Conservation (phyloP, 805 yeast species). For the Hanseniaspora guilliermondii region DNA sequence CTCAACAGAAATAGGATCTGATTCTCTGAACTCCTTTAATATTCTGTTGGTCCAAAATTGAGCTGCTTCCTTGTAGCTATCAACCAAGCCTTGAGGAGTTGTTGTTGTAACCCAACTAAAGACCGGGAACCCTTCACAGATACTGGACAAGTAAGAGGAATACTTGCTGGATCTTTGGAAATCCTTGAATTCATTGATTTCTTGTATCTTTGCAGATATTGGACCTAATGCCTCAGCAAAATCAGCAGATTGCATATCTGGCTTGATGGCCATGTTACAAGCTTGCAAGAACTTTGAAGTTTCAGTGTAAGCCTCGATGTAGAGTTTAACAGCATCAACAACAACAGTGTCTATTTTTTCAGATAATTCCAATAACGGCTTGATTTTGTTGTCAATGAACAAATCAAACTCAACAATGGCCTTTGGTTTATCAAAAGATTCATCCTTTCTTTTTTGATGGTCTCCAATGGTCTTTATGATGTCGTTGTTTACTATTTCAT, state of each 20-base stretch:
- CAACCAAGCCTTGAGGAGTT: constrained; percentile 62
- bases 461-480: not conserved
- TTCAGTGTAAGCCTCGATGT: constrained; percentile 41
- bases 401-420: constrained; percentile 42
- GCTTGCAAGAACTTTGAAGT: constrained; percentile 50
- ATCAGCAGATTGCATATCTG: constrained; percentile 43
- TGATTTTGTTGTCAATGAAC: constrained; percentile 40
- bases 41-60: constrained; percentile 91
- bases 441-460: not conserved
- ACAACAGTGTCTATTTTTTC: constrained; percentile 37
- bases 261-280: constrained; percentile 51
- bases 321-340: constrained; percentile 35
- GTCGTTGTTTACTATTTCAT: not conserved
- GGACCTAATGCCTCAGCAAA: constrained; percentile 54
- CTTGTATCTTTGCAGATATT: constrained; percentile 46
- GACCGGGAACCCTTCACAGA: constrained; percentile 81
- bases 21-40: constrained; percentile 67
- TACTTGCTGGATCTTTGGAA: constrained; percentile 53
- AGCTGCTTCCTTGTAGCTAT: constrained; percentile 80
- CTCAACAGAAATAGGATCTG: constrained; percentile 53
- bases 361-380: constrained; percentile 42
- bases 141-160: constrained; percentile 62
- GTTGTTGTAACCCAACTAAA: constrained; percentile 79
- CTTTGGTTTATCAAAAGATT: constrained; percentile 28
- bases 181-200: constrained; percentile 58